These are phyloP conservation scores for Ustilago esculenta DNA, from an alignment of 1,284 basidiomycete genomes.

Conservation along the genomic window DNA sequence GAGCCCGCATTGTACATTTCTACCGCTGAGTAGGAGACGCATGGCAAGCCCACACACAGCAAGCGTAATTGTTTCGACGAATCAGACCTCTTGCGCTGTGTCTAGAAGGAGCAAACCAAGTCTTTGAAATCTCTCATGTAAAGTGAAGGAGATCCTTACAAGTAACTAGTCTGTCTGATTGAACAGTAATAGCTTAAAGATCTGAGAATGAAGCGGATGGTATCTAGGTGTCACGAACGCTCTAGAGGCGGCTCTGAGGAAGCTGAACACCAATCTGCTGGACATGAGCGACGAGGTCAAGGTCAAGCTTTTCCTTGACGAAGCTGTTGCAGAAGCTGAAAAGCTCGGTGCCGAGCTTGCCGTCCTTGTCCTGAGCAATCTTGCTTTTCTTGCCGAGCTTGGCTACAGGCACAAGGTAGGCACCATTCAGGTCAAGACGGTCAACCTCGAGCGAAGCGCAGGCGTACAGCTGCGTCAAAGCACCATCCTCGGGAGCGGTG, in stretches of 20 bases:
- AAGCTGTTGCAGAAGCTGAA: constrained; percentile 42
- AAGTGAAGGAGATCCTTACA: background rate
- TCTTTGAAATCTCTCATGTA: background rate
- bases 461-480: constrained; percentile 64
- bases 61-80: too few species aligned
- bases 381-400: constrained; percentile 40
- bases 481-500: constrained; percentile 55
- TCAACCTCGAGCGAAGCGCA: constrained; percentile 62
- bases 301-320: constrained; percentile 37
- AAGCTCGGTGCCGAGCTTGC: constrained; percentile 34
- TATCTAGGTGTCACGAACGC: too few species aligned
- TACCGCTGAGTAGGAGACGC: too few species aligned
- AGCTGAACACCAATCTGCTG: constrained; percentile 29
- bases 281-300: constrained; percentile 29
- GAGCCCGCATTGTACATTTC: too few species aligned
- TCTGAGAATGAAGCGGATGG: too few species aligned
- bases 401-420: constrained; percentile 62
- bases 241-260: constrained; percentile 34
- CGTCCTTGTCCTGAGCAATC: constrained; percentile 39
- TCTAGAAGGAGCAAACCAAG: background rate
- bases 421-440: constrained; percentile 45
- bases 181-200: too few species aligned
- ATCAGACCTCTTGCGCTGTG: too few species aligned
- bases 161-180: too few species aligned
- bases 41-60: too few species aligned